These are phyloP conservation scores for Calcarisporium arbuscula DNA, from an alignment of 2,329 filamentous ascomycete genomes.

Conservation along the genomic window DNA sequence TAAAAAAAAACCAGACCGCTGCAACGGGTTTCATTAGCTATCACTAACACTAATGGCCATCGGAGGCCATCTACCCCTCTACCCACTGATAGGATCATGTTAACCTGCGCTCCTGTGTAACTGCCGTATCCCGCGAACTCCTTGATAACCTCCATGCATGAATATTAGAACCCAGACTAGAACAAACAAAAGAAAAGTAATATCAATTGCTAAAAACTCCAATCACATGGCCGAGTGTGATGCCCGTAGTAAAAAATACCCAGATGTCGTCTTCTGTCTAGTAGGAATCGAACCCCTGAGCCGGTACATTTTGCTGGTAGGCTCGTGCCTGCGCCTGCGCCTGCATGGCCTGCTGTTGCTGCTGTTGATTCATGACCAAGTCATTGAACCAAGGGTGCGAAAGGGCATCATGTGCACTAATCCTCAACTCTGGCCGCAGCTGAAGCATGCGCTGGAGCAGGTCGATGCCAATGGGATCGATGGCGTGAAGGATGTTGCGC, in stretches of 20 bases:
- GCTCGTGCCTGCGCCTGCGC: conserved; percentile 34
- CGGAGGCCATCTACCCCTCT: no score
- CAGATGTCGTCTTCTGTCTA: conserved; percentile 17
- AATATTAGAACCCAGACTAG: no score
- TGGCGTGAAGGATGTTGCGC: conserved; percentile 77
- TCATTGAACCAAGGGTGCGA: conserved; percentile 91
- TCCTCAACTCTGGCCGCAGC: conserved; percentile 81
- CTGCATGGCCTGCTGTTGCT: conserved; percentile 31
- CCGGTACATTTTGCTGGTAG: conserved; percentile 32
- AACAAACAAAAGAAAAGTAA: no score
- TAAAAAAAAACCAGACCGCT: not conserved
- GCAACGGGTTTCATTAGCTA: not conserved
- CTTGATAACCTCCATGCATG: no score
- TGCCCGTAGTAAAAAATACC: no score
- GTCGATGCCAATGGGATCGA: conserved; percentile 82
- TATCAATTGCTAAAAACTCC: no score
- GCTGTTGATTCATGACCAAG: conserved; percentile 52
- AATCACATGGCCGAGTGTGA: no score
- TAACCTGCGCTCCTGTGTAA: no score
- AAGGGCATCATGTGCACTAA: conserved; percentile 80
- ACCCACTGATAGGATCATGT: no score
- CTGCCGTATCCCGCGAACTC: no score
- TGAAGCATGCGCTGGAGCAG: conserved; percentile 88
- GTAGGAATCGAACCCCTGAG: conserved; percentile 31
- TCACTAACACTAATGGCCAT: no score